Base-by-base conservation (phyloP, 305 asterid genomes). In the Fraxinus albicans region DNA sequence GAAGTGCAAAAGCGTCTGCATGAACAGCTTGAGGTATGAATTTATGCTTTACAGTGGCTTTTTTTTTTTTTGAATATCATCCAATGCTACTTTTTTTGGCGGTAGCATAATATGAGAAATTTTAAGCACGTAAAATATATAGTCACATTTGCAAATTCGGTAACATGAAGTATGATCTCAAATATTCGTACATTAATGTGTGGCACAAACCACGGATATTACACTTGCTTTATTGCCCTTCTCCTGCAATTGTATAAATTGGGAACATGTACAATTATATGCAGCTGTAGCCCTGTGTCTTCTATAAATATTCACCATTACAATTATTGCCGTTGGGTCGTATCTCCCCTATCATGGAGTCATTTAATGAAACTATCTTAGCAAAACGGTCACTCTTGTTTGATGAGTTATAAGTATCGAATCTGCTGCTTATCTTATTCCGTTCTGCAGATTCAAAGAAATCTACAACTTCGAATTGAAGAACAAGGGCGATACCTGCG, bases 1-100 rank as follows among this genome's bases (percentile, higher is more conserved):
- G 98, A 94, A 86, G 97, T 94, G 80, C 98, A 94, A 85, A 94
- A 94, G 90, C 91, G 94, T 81, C 94, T 94, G 77, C 98, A 94
- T 40, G 97, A 93, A 87, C 98, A 94, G 86, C 98, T 94, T 80
- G 98, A 94, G 94, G 98, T 94, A 89, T 73, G 83, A 36, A 50
- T 84, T 72, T 81, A 15, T 79, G 77, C 87, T 86, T 67, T 38
- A 29, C 13, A 50, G 23, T 35, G 1, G 8, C 6, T 36, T 12
- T 55, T 44, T 50, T 50, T n/a, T 58, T 36, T 4, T 70, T 21
- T 33, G 19, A 35, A 8, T 25, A 29, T 63, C 40, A 69, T 58
- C 29, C 65, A 55, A 55, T 55, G 65, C 27, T 55, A n/a, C 27
- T 55, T n/a, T n/a, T 67, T 69, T 69, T 29, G n/a, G 33, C 33